A percentile compares a stretch with the other conserved stretches of the same genome.
phyloP scores from a whole-genome alignment of 306 rosid species.

The Sicyos baderoa region DNA sequence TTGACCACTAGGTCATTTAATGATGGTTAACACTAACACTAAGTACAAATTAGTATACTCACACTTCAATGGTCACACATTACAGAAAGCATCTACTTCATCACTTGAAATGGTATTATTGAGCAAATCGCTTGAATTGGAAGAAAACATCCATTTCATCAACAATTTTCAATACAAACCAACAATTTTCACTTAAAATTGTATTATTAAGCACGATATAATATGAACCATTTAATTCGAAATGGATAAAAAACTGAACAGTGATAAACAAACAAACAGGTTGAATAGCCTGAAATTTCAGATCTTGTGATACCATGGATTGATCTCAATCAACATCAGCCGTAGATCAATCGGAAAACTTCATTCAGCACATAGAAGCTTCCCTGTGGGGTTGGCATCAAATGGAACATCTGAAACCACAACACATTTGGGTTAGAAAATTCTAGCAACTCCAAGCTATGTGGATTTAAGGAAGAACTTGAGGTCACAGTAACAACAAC shows the following conservation, averaged over 20 bases:
- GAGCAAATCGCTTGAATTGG: too few relatives aligned
- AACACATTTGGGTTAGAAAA: background rate
- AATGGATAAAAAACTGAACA: slow-evolving; percentile 15
- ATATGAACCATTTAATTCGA: background rate
- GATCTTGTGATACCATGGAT: background rate
- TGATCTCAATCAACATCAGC: slow-evolving; percentile 28
- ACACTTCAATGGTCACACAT: background rate
- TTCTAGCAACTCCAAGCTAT: background rate
- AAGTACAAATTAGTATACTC: background rate
- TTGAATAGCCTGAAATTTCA: slow-evolving; percentile 2
- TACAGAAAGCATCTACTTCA: too few relatives aligned
- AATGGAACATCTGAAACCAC: slow-evolving; percentile 73
- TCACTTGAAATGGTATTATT: too few relatives aligned
- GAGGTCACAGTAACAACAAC: too few relatives aligned
- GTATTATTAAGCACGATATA: slow-evolving; percentile 5
- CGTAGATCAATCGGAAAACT: slow-evolving; percentile 89
- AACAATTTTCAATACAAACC: background rate
- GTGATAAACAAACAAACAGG: slow-evolving; percentile 10
- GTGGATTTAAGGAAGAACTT: too few relatives aligned
- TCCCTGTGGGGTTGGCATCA: slow-evolving; percentile 84
- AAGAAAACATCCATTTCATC: slow-evolving; percentile 12
- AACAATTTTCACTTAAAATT: too few relatives aligned
- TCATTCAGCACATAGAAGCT: slow-evolving; percentile 85
- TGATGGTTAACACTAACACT: background rate
- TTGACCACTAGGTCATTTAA: too few relatives aligned